Evolutionary conservation across 768 basidiomycete species (phyloP).

Genomic region (Ramaria sp.): DNA sequence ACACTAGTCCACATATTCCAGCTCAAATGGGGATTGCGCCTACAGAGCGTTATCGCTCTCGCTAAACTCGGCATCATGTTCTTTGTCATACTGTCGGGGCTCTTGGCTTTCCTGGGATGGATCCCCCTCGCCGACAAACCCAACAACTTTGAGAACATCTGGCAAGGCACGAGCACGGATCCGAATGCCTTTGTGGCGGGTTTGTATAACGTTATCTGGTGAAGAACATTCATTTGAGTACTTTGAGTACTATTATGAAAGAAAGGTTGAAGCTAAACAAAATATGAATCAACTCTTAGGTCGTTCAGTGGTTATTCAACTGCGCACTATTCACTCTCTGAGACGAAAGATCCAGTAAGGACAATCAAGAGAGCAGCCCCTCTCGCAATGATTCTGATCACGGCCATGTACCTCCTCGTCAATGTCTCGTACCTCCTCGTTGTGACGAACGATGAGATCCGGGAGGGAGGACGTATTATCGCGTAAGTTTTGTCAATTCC

Average conservation of each 20-base stretch:
- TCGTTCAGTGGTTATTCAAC: slow-evolving; percentile 64
- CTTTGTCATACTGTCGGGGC: slow-evolving; percentile 40
- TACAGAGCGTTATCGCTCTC: slow-evolving; percentile 53
- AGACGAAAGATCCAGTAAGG: slow-evolving; percentile 55
- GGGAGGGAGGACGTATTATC: slow-evolving; percentile 50
- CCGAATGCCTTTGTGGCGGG: slow-evolving; percentile 53
- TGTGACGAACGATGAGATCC: slow-evolving; percentile 58
- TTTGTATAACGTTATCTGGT: slow-evolving; percentile 67
- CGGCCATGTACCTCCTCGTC: slow-evolving; percentile 48
- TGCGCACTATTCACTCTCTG: slow-evolving; percentile 65
- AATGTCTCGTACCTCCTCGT: slow-evolving; percentile 70
- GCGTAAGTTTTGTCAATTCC: slow-evolving; percentile 35
- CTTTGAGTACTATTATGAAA: no score
- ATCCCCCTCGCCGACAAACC: slow-evolving; percentile 20
- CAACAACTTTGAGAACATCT: slow-evolving; percentile 44
- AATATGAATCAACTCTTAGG: slow-evolving; percentile 29
- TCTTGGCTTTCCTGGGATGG: slow-evolving; percentile 21
- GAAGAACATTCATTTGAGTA: no score
- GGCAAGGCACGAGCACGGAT: slow-evolving; percentile 45
- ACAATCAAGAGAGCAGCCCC: slow-evolving; percentile 66
- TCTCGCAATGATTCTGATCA: slow-evolving; percentile 48
- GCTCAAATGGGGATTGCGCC: slow-evolving; percentile 41
- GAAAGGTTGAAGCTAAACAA: no score
- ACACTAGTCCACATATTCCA: slow-evolving; percentile 45
- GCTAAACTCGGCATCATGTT: slow-evolving; percentile 51